These are phyloP conservation scores for Allomyces macrogynus DNA, from an alignment of 192 early-diverging fungal genomes.

Conservation along the genomic window DNA sequence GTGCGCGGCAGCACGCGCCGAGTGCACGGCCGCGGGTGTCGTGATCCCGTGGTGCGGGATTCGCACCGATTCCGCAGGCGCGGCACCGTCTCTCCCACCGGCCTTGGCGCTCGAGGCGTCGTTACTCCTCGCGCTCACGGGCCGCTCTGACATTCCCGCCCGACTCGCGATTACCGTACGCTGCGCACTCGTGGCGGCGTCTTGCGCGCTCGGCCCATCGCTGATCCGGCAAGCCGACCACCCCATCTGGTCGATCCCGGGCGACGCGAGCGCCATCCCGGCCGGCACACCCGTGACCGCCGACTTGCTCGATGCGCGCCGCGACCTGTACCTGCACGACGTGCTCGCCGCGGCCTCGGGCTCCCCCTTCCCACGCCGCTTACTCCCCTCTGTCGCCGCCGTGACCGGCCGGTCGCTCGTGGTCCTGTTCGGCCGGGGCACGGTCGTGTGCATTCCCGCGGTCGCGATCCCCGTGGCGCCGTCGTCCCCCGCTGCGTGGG, in stretches of 20 bases:
- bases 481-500: not conserved
- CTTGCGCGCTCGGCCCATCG: not conserved
- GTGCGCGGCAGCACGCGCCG: not conserved
- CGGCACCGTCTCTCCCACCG: not conserved
- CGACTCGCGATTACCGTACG: not conserved
- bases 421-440: not conserved
- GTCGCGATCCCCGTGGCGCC: not conserved
- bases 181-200: not conserved
- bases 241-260: not conserved
- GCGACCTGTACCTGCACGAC: not conserved
- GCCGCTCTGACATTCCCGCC: not conserved
- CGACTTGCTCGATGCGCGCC: not conserved
- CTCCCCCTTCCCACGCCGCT: not conserved
- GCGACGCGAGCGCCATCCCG: not conserved
- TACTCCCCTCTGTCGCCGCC: not conserved
- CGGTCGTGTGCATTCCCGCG: not conserved
- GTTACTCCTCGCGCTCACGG: not conserved
- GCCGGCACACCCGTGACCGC: not conserved
- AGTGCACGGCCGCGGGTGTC: not conserved
- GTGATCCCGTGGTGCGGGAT: not conserved
- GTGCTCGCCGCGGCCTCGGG: not conserved
- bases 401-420: not conserved
- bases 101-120: not conserved
- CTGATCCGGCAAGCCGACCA: not conserved
- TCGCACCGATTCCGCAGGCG: not conserved